Base-by-base conservation (phyloP, 1,284 basidiomycete species). In the Austropuccinia psidii region DNA sequence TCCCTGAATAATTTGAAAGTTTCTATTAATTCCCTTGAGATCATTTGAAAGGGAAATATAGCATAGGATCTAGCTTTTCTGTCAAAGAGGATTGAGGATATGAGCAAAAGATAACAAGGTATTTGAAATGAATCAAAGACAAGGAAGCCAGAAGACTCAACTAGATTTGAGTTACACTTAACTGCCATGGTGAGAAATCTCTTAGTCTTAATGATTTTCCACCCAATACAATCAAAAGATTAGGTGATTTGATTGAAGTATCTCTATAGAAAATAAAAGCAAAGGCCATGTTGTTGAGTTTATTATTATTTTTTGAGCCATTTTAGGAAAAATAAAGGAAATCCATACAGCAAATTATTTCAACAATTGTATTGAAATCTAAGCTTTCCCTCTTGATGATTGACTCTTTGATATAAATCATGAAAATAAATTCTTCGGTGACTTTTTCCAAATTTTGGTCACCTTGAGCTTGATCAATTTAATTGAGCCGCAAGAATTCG, bases 101-200 rank as follows among this genome's bases (percentile, higher is more conserved):
- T n/a, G n/a, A n/a, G n/a, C n/a, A n/a, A n/a, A n/a, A n/a, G n/a
- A n/a, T n/a, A n/a, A n/a, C n/a, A n/a, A n/a, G n/a, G n/a, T 11
- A 45, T 45, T n/a, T n/a, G n/a, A n/a, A 45, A n/a, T 45, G 41
- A n/a, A 45, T 45, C 11, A n/a, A n/a, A 45, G 41, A 45, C n/a
- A 11, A 45, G 41, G 41, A n/a, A 11, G 11, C n/a, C n/a, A 29
- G 31, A 43, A 13, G 21, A 58, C 31, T 41, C 57, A 47, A 72
- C 69, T 62, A 72, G 43, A 72, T 62, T 31, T 72, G 58, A 24
- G 58, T 62, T 19, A 72, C 33, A 3, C 29, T 61, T 6, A 72
- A 21, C 54, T 72, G 69, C 69, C 69, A 72, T 15, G 69, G 69
- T 17, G 69, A 58, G 43, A 72, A 72, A n/a, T 58, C 69, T 37